Conservation (phyloP, 345 rosid species). For the Streptanthus diversifolius region DNA sequence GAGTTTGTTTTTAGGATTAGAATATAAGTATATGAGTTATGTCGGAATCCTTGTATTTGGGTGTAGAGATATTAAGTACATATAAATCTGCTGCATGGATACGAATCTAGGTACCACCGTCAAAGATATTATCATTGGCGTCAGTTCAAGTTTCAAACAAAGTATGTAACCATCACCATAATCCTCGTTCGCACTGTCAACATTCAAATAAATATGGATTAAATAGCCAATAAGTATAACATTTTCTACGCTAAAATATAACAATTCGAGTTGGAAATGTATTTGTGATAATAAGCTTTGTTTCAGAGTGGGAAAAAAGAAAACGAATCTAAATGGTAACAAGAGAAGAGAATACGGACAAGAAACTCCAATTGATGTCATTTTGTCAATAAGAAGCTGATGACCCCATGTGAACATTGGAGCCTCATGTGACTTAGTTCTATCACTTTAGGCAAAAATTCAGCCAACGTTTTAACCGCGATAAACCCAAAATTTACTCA, state of each 20-base stretch:
- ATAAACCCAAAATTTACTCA: slow-evolving; percentile 10
- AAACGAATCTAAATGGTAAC: slow-evolving; percentile 29
- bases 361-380: slow-evolving; percentile 27
- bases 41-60: background rate
- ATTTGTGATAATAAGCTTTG: background rate
- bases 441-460: slow-evolving; percentile 24
- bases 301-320: background rate
- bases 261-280: background rate
- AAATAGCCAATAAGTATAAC: background rate
- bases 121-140: slow-evolving; percentile 15
- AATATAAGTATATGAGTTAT: background rate
- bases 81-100: slow-evolving; percentile 4
- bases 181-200: background rate
- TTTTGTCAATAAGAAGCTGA: slow-evolving; percentile 36
- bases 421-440: slow-evolving; percentile 34
- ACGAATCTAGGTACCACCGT: slow-evolving; percentile 7
- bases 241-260: background rate
- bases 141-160: slow-evolving; percentile 13
- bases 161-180: background rate
- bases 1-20: background rate
- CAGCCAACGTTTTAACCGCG: slow-evolving; percentile 9
- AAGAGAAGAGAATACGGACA: slow-evolving; percentile 30
- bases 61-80: background rate
- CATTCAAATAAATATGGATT: background rate
- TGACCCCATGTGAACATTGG: slow-evolving; percentile 40